Percentiles rank a stretch among this genome's conserved stretches.
phyloP scores from a whole-genome alignment of 1,284 basidiomycete genomes.

The Chondrostereum purpureum region DNA sequence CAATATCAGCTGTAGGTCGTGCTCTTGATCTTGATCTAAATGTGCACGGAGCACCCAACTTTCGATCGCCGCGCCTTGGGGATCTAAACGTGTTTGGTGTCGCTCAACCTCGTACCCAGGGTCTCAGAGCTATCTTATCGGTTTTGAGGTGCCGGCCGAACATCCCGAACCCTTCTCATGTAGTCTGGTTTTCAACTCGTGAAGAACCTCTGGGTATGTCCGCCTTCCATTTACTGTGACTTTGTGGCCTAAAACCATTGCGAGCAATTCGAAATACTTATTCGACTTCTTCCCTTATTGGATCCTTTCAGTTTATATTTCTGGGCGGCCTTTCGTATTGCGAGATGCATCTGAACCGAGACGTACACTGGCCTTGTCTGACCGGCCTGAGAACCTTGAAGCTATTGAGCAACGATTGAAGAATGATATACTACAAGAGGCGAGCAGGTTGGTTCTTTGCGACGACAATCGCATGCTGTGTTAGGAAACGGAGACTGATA shows the following conservation, averaged over 20 bases:
- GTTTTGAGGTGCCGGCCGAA: conserved; percentile 77
- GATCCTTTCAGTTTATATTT: conserved; percentile 70
- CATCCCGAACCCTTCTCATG: conserved; percentile 54
- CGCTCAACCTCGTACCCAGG: conserved; percentile 92
- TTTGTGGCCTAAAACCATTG: too few species aligned
- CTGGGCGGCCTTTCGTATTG: conserved; percentile 93
- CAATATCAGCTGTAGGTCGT: conserved; percentile 46
- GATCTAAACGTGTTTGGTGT: conserved; percentile 87
- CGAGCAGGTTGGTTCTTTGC: conserved; percentile 46
- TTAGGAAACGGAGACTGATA: neutral
- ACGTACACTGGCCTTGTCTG: conserved; percentile 77
- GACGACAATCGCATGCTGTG: neutral
- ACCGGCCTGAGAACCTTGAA: conserved; percentile 92
- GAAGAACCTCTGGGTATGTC: conserved; percentile 74
- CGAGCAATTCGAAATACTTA: conserved; percentile 7
- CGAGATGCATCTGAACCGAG: conserved; percentile 86
- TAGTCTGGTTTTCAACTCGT: conserved; percentile 81
- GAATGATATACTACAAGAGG: conserved; percentile 90
- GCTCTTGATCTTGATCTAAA: conserved; percentile 89
- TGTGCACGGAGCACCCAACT: conserved; percentile 94
- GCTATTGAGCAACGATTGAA: conserved; percentile 91
- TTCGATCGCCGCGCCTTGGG: conserved; percentile 73
- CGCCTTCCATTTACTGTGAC: too few species aligned
- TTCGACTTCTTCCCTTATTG: conserved; percentile 15
- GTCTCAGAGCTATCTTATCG: conserved; percentile 87